These are phyloP conservation scores for Aspergillus sp. DNA, from an alignment of 2,329 filamentous ascomycete genomes.

Conservation along the genomic window DNA sequence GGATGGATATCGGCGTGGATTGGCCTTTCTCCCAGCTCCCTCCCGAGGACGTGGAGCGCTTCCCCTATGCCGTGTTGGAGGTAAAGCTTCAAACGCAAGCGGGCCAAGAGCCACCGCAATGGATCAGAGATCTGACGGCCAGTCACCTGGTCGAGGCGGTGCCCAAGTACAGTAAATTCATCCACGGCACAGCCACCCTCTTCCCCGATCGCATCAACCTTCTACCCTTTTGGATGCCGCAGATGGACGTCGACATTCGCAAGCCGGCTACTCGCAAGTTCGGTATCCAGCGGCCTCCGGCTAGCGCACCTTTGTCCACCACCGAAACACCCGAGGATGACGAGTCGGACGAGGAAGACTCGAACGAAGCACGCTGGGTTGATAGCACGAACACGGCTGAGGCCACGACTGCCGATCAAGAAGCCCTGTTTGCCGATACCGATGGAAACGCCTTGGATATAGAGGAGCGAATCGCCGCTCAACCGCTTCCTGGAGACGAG, in stretches of 20 bases:
- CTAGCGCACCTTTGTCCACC: conserved; percentile 73
- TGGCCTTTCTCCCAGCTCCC: conserved; percentile 90
- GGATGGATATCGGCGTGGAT: conserved; percentile 97
- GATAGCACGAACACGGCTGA: not conserved
- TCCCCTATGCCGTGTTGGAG: conserved; percentile 94
- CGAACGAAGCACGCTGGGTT: conserved; percentile 13
- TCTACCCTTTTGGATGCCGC: conserved; percentile 94
- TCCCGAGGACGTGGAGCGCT: conserved; percentile 79
- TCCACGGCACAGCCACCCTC: conserved; percentile 86
- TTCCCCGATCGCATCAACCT: conserved; percentile 87
- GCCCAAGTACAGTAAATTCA: conserved; percentile 99
- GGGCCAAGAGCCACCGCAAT: conserved; percentile 91
- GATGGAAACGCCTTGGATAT: conserved; percentile 64
- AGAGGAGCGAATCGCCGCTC: conserved; percentile 76
- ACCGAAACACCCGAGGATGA: conserved; percentile 75
- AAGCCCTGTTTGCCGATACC: conserved; percentile 51
- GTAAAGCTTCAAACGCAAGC: conserved; percentile 97
- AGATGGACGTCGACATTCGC: conserved; percentile 97
- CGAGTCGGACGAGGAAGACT: conserved; percentile 67
- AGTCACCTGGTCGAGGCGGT: conserved; percentile 98
- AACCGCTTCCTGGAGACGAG: conserved; percentile 61
- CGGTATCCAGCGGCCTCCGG: conserved; percentile 79
- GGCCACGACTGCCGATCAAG: conserved; percentile 52
- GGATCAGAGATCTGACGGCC: conserved; percentile 89
- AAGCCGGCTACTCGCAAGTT: conserved; percentile 88